These are phyloP conservation scores for Suhomyces ambrosiae DNA, from an alignment of 1,139 yeast species.

Conservation along the genomic window DNA sequence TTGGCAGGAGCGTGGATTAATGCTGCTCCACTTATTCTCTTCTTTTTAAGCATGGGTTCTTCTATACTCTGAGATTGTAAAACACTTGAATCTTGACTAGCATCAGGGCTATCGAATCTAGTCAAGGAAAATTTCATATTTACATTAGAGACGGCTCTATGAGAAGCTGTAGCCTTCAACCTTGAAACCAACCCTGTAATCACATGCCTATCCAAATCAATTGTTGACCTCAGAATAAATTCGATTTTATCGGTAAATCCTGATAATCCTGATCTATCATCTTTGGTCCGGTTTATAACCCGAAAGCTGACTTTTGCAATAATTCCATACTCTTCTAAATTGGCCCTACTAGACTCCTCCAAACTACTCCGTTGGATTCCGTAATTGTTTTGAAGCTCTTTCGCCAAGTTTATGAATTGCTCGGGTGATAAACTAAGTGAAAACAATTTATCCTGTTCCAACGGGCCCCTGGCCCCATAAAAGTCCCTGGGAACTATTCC, in stretches of 20 bases:
- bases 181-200: neutral
- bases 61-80: slow-evolving; percentile 4
- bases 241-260: neutral
- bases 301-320: slow-evolving; percentile 16
- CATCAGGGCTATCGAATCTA: neutral
- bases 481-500: slow-evolving; percentile 9
- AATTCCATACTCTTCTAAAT: slow-evolving; percentile 17
- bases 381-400: neutral
- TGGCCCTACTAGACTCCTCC: slow-evolving; percentile 4
- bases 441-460: slow-evolving; percentile 13
- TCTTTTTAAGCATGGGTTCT: slow-evolving; percentile 1
- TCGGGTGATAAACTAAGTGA: slow-evolving; percentile 13
- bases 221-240: neutral
- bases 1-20: slow-evolving; percentile 6
- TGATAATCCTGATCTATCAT: neutral
- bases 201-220: neutral
- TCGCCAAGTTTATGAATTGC: slow-evolving; percentile 4
- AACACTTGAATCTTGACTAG: slow-evolving; percentile 5
- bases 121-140: neutral
- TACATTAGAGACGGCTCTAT: neutral
- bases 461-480: slow-evolving; percentile 17
- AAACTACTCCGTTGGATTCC: neutral
- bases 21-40: slow-evolving; percentile 8
- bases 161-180: neutral
- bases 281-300: neutral